Percentiles rank a stretch among this genome's conserved stretches.
Conservation (phyloP, 169 alveolate species). For the Babesia divergens region DNA sequence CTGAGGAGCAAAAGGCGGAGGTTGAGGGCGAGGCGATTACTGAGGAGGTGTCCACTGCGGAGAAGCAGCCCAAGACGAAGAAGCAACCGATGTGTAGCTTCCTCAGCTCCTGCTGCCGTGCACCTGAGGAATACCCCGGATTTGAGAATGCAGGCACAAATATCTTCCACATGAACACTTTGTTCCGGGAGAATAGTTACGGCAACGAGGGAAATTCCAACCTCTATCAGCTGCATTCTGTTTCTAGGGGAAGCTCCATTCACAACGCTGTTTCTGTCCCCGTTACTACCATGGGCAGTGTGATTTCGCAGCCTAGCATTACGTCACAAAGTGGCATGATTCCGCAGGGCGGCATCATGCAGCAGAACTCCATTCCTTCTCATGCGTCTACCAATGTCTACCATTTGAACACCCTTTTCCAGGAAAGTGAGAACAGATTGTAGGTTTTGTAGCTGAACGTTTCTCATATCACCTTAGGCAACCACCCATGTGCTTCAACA, state of each 20-base stretch:
- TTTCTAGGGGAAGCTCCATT: constrained; percentile 4
- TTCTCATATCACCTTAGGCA: neutral
- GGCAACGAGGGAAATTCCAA: neutral
- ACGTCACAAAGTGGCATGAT: neutral
- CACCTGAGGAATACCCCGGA: neutral
- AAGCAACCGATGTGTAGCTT: constrained; percentile 1
- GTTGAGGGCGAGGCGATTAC: neutral
- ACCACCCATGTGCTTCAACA: constrained; percentile 17
- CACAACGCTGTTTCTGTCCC: neutral
- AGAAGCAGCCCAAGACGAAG: neutral
- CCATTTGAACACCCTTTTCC: neutral
- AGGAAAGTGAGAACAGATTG: neutral
- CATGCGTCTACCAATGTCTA: neutral
- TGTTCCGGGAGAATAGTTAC: neutral
- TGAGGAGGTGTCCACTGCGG: neutral
- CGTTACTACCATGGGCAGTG: neutral
- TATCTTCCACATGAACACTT: neutral
- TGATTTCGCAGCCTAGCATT: constrained; percentile 1
- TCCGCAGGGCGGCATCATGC: constrained; percentile 11
- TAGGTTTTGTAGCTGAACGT: neutral
- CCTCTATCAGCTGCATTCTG: neutral
- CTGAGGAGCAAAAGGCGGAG: neutral
- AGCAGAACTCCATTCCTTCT: constrained; percentile 13
- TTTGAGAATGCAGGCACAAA: neutral
- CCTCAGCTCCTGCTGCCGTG: constrained; percentile 21